A percentile compares a stretch with the other conserved stretches of the same genome.
These are phyloP conservation scores for Hortaea sp. DNA, from an alignment of 2,329 filamentous ascomycete species.

Conservation along the genomic window DNA sequence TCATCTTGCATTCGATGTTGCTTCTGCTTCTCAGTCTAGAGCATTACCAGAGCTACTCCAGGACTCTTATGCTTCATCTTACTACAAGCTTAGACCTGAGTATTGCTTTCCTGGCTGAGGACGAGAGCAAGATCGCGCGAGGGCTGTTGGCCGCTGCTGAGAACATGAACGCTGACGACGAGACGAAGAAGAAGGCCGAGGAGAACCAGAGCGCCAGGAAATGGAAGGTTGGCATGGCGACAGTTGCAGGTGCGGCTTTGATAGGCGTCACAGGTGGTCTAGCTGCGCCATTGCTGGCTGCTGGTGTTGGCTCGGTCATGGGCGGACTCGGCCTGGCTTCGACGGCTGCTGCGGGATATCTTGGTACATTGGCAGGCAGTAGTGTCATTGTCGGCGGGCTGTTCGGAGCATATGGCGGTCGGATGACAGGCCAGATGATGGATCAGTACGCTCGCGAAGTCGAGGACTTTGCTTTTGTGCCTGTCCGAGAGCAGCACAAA, in stretches of 20 bases:
- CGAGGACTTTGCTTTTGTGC: conserved; percentile 78
- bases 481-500: conserved; percentile 51
- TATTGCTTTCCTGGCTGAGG: conserved; percentile 21
- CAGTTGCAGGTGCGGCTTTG: conserved; percentile 75
- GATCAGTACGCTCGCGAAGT: conserved; percentile 80
- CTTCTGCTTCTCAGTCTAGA: conserved; percentile 30
- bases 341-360: conserved; percentile 63
- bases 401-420: conserved; percentile 83
- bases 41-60: conserved; percentile 28
- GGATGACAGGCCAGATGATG: conserved; percentile 77
- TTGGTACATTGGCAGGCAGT: conserved; percentile 72
- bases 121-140: conserved; percentile 60
- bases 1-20: conserved; percentile 28
- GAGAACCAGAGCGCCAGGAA: conserved; percentile 55
- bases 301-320: conserved; percentile 69
- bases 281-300: conserved; percentile 64
- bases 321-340: conserved; percentile 66
- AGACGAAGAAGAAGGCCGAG: conserved; percentile 61
- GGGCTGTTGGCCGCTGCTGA: conserved; percentile 67
- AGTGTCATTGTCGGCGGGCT: conserved; percentile 70
- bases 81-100: conserved; percentile 25
- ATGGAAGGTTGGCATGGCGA: conserved; percentile 78
- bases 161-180: conserved; percentile 65
- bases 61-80: conserved; percentile 25
- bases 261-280: conserved; percentile 76